Percentiles rank a stretch among this genome's conserved stretches.
Evolutionary conservation across 1,284 basidiomycete species (phyloP).

Genomic region (Cryptococcus sp.): DNA sequence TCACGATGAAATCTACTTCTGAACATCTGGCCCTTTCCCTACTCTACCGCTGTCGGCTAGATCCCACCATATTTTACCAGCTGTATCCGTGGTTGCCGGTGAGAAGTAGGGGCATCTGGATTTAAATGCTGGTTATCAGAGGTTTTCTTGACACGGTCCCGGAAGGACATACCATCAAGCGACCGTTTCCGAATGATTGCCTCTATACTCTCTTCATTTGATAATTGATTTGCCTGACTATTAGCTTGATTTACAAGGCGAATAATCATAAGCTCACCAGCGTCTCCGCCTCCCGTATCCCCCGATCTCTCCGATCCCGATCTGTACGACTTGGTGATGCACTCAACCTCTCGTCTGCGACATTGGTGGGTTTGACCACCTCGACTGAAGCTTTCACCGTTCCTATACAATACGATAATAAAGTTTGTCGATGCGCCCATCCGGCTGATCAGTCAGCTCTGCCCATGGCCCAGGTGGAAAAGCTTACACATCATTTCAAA

Average conservation of each 20-base stretch:
- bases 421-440: slow-evolving; percentile 72
- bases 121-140: slow-evolving; percentile 60
- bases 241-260: slow-evolving; percentile 3
- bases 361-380: slow-evolving; percentile 53
- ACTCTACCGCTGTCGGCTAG: slow-evolving; percentile 31
- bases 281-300: slow-evolving; percentile 66
- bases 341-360: slow-evolving; percentile 15
- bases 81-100: slow-evolving; percentile 60
- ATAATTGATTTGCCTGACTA: slow-evolving; percentile 67
- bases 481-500: slow-evolving; percentile 70
- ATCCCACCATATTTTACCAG: slow-evolving; percentile 69
- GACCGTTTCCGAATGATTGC: slow-evolving; percentile 71
- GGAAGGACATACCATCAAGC: slow-evolving; percentile 61
- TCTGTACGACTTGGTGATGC: background rate
- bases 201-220: slow-evolving; percentile 73
- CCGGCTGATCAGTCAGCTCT: slow-evolving; percentile 55
- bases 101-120: slow-evolving; percentile 76
- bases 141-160: too few species aligned
- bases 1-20: too few species aligned
- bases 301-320: slow-evolving; percentile 49
- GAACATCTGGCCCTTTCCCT: slow-evolving; percentile 19
- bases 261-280: slow-evolving; percentile 55
- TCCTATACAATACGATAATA: slow-evolving; percentile 71
- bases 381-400: slow-evolving; percentile 65
- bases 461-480: background rate